Conservation (phyloP, 2,329 filamentous ascomycete genomes). For the Calycina marina region DNA sequence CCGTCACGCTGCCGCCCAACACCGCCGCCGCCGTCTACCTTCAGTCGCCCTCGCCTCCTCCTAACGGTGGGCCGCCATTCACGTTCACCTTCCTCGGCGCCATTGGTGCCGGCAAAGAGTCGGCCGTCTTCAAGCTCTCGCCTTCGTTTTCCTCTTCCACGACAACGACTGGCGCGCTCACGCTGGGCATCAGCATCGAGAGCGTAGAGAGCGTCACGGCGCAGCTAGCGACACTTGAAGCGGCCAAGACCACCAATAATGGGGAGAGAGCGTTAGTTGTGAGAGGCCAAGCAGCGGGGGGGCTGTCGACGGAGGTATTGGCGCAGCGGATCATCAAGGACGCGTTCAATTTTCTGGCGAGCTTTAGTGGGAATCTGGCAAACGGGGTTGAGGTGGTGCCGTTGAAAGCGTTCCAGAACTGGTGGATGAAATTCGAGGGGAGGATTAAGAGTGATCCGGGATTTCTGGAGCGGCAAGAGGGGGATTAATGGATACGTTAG, state of each 20-base stretch:
- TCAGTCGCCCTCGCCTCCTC: conserved; percentile 35
- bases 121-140: conserved; percentile 70
- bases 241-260: conserved; percentile 2
- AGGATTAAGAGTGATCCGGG: conserved; percentile 72
- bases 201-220: conserved; percentile 54
- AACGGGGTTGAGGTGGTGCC: conserved; percentile 74
- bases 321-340: conserved; percentile 93
- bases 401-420: conserved; percentile 88
- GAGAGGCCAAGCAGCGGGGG: neutral
- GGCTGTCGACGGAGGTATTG: conserved; percentile 47
- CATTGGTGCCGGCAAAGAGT: conserved; percentile 80
- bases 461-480: conserved; percentile 58
- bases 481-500: neutral
- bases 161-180: conserved; percentile 31
- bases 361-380: conserved; percentile 57
- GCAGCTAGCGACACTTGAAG: conserved; percentile 47
- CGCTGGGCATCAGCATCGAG: conserved; percentile 75
- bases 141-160: neutral
- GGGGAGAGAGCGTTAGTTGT: neutral
- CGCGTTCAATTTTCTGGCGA: conserved; percentile 89
- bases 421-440: conserved; percentile 95
- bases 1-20: conserved; percentile 52
- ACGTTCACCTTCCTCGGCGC: conserved; percentile 75
- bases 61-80: conserved; percentile 23
- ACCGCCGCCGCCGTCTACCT: conserved; percentile 86